Percentiles rank a stretch among this genome's conserved stretches.
Conservation (phyloP, 1,284 basidiomycete genomes). For the Apiotrichum brassicae region DNA sequence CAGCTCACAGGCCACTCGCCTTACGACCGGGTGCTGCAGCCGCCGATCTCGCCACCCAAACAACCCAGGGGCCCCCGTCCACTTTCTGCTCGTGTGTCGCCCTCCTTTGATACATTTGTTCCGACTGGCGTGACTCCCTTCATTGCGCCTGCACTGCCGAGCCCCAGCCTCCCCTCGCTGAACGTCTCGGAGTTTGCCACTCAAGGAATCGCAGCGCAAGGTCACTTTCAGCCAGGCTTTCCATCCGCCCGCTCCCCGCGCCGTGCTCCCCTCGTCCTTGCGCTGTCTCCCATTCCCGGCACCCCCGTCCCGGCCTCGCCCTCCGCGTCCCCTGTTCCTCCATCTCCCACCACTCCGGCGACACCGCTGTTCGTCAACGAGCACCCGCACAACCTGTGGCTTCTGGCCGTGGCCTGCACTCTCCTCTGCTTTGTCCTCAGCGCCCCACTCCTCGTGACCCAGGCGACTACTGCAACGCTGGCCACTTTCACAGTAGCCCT, state of each 20-base stretch:
- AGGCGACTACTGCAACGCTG: constrained; percentile 8
- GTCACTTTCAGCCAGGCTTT: too few species aligned
- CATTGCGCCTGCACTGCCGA: too few species aligned
- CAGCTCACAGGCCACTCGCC: not conserved
- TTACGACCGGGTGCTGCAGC: not conserved
- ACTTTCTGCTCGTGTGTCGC: not conserved
- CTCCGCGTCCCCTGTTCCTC: not conserved
- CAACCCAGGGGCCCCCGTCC: not conserved
- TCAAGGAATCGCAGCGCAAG: too few species aligned
- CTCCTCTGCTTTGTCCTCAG: constrained; percentile 25
- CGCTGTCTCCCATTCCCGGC: not conserved
- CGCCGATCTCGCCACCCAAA: not conserved
- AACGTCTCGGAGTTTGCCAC: too few species aligned
- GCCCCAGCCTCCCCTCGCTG: too few species aligned
- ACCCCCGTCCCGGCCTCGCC: not conserved
- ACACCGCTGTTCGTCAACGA: not conserved
- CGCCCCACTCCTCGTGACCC: constrained; percentile 21
- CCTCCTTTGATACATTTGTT: not conserved
- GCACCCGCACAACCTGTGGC: not conserved
- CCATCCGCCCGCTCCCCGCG: not conserved
- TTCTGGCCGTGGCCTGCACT: constrained; percentile 16
- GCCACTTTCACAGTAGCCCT: constrained; percentile 25
- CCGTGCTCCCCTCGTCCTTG: not conserved
- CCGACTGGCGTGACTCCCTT: too few species aligned
- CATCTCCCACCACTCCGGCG: not conserved